Evolutionary conservation across 2,329 filamentous ascomycete genomes (phyloP).

Genomic region (Sordariomycetes sp.): DNA sequence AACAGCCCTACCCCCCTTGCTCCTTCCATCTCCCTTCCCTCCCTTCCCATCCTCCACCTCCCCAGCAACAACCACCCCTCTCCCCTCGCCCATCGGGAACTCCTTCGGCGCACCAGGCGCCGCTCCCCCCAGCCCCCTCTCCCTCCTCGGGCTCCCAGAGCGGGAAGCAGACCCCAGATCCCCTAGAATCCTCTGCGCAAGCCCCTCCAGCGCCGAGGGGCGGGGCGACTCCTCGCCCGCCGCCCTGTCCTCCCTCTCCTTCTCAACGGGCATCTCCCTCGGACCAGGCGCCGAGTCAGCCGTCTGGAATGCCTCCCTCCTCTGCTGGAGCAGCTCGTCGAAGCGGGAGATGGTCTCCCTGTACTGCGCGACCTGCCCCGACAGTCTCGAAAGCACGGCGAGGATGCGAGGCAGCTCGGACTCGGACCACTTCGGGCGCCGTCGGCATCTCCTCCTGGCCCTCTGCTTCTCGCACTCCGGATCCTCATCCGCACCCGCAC

Average conservation of each 20-base stretch:
- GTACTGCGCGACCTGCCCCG: conserved; percentile 49
- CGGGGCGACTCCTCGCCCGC: conserved; percentile 31
- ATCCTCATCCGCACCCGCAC: background rate
- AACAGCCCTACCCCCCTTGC: conserved; percentile 15
- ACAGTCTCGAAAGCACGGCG: conserved; percentile 42
- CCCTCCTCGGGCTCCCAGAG: conserved; percentile 34
- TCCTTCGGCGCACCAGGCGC: conserved; percentile 26
- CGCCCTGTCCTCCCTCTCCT: conserved; percentile 9
- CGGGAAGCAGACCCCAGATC: conserved; percentile 42
- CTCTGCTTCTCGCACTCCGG: conserved; percentile 10
- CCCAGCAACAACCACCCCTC: conserved; percentile 26
- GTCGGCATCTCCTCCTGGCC: conserved; percentile 30
- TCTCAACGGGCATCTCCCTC: conserved; percentile 15
- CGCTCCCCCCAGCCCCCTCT: conserved; percentile 16
- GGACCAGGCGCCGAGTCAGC: conserved; percentile 25
- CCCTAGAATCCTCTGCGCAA: conserved; percentile 49
- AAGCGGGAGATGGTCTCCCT: conserved; percentile 55
- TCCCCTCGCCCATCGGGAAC: conserved; percentile 20
- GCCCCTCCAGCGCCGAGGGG: conserved; percentile 42
- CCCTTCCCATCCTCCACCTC: conserved; percentile 15
- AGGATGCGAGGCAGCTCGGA: conserved; percentile 40
- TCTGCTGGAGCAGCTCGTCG: conserved; percentile 55
- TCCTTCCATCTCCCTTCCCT: background rate
- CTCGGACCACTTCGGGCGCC: conserved; percentile 37
- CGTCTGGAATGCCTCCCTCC: conserved; percentile 49